These are phyloP conservation scores for Phytopythium litorale DNA, from an alignment of 352 stramenopile species.

Conservation along the genomic window DNA sequence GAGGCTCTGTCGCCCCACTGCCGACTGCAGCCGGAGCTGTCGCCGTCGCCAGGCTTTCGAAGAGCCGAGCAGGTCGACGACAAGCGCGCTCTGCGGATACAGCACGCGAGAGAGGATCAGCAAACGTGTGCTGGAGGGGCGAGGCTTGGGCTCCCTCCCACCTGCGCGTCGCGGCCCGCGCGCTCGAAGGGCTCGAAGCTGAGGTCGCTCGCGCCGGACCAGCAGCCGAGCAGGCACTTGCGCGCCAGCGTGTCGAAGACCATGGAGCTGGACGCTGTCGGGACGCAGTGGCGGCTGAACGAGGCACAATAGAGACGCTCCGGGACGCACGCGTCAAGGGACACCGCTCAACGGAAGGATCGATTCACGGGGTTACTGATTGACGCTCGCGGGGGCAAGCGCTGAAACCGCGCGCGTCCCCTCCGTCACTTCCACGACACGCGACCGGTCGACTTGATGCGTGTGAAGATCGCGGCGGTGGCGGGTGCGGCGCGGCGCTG, in stretches of 20 bases:
- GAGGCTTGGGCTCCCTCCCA: background rate
- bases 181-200: background rate
- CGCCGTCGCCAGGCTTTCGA: no score
- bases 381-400: no score
- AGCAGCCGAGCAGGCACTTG: conserved; percentile 4
- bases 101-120: background rate
- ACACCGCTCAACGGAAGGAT: background rate
- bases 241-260: background rate
- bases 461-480: background rate
- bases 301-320: no score
- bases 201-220: background rate
- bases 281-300: no score
- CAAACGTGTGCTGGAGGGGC: background rate
- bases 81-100: background rate
- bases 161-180: background rate
- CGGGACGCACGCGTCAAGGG: background rate
- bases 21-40: conserved; percentile 2
- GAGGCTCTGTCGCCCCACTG: conserved; percentile 8
- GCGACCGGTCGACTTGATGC: background rate
- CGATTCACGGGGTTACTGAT: background rate
- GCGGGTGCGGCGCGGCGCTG: background rate
- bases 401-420: background rate
- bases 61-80: background rate
- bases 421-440: conserved; percentile 6
- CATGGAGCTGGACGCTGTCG: background rate